Base-by-base conservation (phyloP, 2,329 filamentous ascomycete genomes). In the Cercospora sp. region DNA sequence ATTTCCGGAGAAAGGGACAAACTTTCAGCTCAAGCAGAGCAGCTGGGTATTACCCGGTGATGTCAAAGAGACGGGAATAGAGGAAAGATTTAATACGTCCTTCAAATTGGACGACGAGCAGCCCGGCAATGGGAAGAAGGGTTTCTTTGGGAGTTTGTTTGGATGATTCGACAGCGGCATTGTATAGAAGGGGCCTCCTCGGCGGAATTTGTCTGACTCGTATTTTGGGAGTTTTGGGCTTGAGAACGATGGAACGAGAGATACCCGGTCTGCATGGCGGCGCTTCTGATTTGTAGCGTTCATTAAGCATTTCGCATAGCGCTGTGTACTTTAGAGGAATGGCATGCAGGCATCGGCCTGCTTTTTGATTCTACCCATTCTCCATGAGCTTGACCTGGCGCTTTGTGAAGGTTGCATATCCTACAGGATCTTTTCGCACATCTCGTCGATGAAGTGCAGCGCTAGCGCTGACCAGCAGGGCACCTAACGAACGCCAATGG, bases 11-110 rank as follows among this genome's bases (percentile, higher is more conserved):
- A 71, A 70, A 40, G 69, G 69, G 28, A 69, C 61, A 13, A 69
- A 71, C 28, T 71, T 73, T 53, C 65, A 72, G 37, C 43, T 72
- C 30, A 70, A 71, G 61, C 64, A 69, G 62, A 70, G 72, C 43
- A 69, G 37, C 28, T 72, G 70, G 70, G 62, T 66, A 5, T 51
- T 73, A 7, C 67, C 70, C n/a, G 64, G 69, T 3, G 72, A 73
- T 58, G 58, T 65, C 37, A 71, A 68, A 53, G 69, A 71, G 59
- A 69, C 66, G n/a, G 72, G 72, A 34, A 59, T 73, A 26, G 72
- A 73, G 65, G 72, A 72, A 13, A 43, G 72, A 34, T 73, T 73
- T 24, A 61, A 45, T 16, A 67, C 66, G 8, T 69, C 68, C 2
- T 73, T 73, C 49, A 62, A 55, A 12, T 58, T 73, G 57, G 61